Conservation (phyloP, 352 stramenopile genomes). For the Pythium sp. region DNA sequence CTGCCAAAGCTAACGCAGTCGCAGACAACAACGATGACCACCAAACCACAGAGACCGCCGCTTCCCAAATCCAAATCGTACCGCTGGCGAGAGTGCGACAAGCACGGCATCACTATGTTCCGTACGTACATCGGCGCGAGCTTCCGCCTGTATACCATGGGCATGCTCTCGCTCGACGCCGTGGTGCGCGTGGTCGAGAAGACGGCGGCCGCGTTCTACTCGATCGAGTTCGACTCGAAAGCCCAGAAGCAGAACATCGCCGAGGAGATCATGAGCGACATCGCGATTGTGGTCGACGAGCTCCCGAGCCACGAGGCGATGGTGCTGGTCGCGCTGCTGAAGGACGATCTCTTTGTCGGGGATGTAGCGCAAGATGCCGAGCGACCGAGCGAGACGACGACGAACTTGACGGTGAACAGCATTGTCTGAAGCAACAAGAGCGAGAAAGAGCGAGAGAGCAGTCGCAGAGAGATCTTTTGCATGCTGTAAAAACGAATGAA, state of each 20-base stretch:
- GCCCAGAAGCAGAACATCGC: conserved; percentile 52
- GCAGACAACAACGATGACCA: not conserved
- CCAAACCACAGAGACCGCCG: conserved; percentile 4
- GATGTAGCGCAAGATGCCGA: not conserved
- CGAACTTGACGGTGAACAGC: not conserved
- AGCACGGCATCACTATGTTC: conserved; percentile 67
- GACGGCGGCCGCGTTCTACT: conserved; percentile 46
- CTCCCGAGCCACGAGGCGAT: conserved; percentile 57
- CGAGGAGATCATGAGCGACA: conserved; percentile 58
- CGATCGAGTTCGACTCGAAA: conserved; percentile 63
- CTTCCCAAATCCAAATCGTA: conserved; percentile 37
- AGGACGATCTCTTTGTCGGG: conserved; percentile 39
- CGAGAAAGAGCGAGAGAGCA: not conserved
- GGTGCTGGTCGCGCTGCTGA: conserved; percentile 40
- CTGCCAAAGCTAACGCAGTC: not conserved
- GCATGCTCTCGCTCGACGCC: conserved; percentile 46
- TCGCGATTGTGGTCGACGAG: conserved; percentile 50
- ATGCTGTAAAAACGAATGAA: conserved; percentile 8
- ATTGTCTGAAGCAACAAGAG: not conserved
- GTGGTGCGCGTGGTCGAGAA: conserved; percentile 66
- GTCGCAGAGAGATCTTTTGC: not conserved
- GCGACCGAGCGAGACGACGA: not conserved
- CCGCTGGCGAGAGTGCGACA: conserved; percentile 59
- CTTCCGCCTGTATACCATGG: conserved; percentile 45
- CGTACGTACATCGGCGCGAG: conserved; percentile 79